Evolutionary conservation across 768 basidiomycete species (phyloP).

Genomic region (Amanita exitialis): DNA sequence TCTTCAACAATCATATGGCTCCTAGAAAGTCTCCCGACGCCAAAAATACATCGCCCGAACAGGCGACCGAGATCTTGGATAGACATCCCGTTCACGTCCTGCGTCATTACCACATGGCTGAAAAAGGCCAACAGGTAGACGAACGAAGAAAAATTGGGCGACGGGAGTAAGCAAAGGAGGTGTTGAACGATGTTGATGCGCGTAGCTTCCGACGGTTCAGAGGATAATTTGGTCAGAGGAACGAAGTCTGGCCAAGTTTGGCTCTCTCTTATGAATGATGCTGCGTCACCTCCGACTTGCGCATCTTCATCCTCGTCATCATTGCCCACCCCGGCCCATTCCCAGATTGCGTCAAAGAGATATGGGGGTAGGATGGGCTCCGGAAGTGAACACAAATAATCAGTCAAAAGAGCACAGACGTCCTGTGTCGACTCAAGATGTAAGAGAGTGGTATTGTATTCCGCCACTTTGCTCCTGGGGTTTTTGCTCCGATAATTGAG

Average conservation of each 20-base stretch:
- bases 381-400: constrained; percentile 29
- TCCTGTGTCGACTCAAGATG: constrained; percentile 27
- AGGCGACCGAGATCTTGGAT: constrained; percentile 21
- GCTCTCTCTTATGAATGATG: neutral
- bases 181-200: constrained; percentile 22
- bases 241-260: neutral
- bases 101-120: constrained; percentile 25
- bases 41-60: constrained; percentile 26
- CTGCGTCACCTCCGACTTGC: neutral
- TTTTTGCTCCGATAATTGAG: constrained; percentile 7
- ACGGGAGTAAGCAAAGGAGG: constrained; percentile 31
- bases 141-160: constrained; percentile 29
- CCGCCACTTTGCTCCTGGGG: neutral
- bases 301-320: constrained; percentile 7
- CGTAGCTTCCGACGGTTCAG: constrained; percentile 10
- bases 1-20: neutral
- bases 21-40: constrained; percentile 11
- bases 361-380: constrained; percentile 25
- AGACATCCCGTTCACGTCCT: constrained; percentile 23
- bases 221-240: constrained; percentile 1
- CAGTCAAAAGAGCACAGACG: constrained; percentile 29
- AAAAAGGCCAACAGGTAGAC: constrained; percentile 38
- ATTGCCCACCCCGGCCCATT: constrained; percentile 21
- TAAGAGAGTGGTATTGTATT: constrained; percentile 21
- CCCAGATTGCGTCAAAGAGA: constrained; percentile 25